Conservation (phyloP, 2,329 filamentous ascomycete genomes). For the Ascochyta viciae-villosae region DNA sequence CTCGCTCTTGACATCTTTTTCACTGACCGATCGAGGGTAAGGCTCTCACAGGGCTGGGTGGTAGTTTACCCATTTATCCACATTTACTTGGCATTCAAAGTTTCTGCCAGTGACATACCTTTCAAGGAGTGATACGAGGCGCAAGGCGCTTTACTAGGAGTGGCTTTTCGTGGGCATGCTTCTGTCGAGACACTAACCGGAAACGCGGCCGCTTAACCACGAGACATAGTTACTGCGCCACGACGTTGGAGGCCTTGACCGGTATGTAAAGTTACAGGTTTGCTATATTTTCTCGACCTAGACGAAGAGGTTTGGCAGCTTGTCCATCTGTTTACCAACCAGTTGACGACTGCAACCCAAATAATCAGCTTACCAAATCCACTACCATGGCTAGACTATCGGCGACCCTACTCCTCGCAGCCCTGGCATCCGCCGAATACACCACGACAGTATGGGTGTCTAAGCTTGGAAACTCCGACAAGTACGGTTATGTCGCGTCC, state of each 20-base stretch:
- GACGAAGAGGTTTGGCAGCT: too few relatives aligned
- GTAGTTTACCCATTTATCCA: not conserved
- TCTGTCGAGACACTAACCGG: constrained; percentile 3
- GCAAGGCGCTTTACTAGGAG: not conserved
- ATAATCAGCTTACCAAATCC: not conserved
- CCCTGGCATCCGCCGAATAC: constrained; percentile 3
- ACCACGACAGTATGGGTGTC: constrained; percentile 13
- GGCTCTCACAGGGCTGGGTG: not conserved
- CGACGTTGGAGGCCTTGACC: constrained; percentile 4
- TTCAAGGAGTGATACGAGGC: not conserved
- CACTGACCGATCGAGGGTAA: not conserved
- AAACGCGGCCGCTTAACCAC: not conserved
- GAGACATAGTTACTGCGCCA: constrained; percentile 4
- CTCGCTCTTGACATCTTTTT: not conserved
- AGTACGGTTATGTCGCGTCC: constrained; percentile 12
- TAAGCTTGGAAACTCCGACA: constrained; percentile 5
- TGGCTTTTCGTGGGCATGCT: not conserved
- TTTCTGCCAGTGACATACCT: not conserved
- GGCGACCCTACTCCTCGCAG: constrained; percentile 6
- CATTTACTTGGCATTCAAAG: constrained; percentile 1
- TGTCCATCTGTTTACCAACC: too few relatives aligned
- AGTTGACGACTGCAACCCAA: not conserved
- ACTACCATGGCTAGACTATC: not conserved
- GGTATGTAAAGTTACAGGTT: constrained; percentile 2
- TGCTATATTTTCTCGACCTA: not conserved